A percentile compares a stretch with the other conserved stretches of the same genome.
Evolutionary conservation across 225 moss, liverwort and hornwort genomes (phyloP).

Genomic region (Asterella californica): DNA sequence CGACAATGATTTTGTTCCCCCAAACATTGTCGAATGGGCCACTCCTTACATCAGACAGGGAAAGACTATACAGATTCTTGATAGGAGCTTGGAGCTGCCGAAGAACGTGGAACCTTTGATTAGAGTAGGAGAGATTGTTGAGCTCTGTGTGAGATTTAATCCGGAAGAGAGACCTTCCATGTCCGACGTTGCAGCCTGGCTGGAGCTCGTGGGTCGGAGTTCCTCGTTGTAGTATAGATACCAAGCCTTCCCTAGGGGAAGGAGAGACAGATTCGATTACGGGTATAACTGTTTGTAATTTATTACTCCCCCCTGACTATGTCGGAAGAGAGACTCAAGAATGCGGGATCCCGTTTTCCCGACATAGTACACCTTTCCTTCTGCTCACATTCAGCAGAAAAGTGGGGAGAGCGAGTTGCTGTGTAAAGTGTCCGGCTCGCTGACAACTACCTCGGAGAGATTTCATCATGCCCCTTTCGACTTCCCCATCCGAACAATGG

Average conservation of each 20-base stretch:
- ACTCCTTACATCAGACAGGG: constrained; percentile 46
- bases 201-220: constrained; percentile 60
- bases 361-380: constrained; percentile 10
- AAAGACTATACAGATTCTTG: constrained; percentile 44
- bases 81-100: constrained; percentile 52
- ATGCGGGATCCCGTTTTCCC: neutral
- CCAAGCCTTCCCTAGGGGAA: neutral
- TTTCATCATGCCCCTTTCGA: constrained; percentile 19
- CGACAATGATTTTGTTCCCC: constrained; percentile 41
- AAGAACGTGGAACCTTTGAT: constrained; percentile 55
- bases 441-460: constrained; percentile 5
- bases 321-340: constrained; percentile 10
- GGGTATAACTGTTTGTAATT: constrained; percentile 28
- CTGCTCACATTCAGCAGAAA: constrained; percentile 12
- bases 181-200: constrained; percentile 55
- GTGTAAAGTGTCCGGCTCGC: constrained; percentile 25
- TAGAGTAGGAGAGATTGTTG: constrained; percentile 64
- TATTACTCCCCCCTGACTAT: constrained; percentile 15
- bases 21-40: constrained; percentile 59
- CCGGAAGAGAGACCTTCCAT: constrained; percentile 56
- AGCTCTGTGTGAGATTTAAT: constrained; percentile 50
- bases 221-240: constrained; percentile 53
- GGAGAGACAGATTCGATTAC: constrained; percentile 5
- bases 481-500: constrained; percentile 1
- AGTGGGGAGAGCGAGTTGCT: constrained; percentile 18